Conservation (phyloP, 2,329 filamentous ascomycete species). For the Ceratocystiopsis sp. region DNA sequence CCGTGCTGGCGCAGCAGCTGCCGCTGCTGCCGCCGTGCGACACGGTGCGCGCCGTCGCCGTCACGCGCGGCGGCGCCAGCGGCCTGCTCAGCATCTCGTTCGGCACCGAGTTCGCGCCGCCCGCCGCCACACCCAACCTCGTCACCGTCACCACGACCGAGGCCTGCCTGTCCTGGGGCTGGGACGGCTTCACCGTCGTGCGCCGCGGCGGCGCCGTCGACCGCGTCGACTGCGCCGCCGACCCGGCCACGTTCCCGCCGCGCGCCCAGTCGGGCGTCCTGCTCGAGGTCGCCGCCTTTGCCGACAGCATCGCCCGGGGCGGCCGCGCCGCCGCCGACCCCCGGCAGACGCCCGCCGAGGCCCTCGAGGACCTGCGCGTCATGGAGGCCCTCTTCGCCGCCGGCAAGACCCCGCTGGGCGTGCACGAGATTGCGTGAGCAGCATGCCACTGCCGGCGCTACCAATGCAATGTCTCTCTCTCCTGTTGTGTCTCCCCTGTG, state of each 20-base stretch:
- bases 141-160: conserved; percentile 14
- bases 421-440: no score
- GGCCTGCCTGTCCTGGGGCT: conserved; percentile 14
- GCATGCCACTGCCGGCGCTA: no score
- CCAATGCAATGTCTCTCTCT: no score
- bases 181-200: conserved; percentile 9
- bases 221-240: no score
- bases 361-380: conserved; percentile 15
- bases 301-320: conserved; percentile 11
- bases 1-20: conserved; percentile 37
- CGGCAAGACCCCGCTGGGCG: conserved; percentile 1
- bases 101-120: conserved; percentile 16
- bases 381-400: conserved; percentile 15
- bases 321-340: conserved; percentile 6
- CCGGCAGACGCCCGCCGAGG: conserved; percentile 14
- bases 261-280: conserved; percentile 12
- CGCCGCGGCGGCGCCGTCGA: conserved; percentile 1
- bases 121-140: conserved; percentile 5
- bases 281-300: conserved; percentile 16
- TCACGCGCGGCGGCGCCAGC: conserved; percentile 12
- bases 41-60: conserved; percentile 39
- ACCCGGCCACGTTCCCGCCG: background rate
- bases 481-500: no score
- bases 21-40: conserved; percentile 47
- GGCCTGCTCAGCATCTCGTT: conserved; percentile 15